These are phyloP conservation scores for Staphylotrichum longicolle DNA, from an alignment of 495 filamentous ascomycete genomes.

Conservation along the genomic window DNA sequence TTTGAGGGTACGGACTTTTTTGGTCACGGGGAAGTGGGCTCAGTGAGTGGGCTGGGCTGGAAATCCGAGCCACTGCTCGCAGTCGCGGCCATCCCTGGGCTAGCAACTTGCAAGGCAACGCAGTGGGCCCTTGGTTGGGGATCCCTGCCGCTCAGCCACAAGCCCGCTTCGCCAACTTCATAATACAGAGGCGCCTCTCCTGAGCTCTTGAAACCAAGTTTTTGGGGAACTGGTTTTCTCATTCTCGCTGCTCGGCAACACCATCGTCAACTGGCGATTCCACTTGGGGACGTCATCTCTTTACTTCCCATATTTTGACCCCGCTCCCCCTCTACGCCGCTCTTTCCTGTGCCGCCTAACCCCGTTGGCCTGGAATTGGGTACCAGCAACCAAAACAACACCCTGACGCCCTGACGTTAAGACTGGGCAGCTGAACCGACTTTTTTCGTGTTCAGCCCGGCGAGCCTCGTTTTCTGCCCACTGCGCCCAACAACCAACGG, in stretches of 20 bases:
- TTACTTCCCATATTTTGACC: neutral
- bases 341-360: constrained; percentile 13
- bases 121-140: constrained; percentile 14
- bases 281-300: neutral
- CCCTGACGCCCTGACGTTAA: neutral
- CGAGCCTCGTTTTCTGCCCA: constrained; percentile 1
- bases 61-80: constrained; percentile 23
- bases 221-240: constrained; percentile 22
- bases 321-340: neutral
- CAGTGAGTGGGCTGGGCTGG: neutral
- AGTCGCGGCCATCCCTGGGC: constrained; percentile 25
- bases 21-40: no score
- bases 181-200: constrained; percentile 25
- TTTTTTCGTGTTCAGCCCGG: constrained; percentile 12
- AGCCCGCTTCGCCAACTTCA: constrained; percentile 25
- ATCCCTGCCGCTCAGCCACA: constrained; percentile 34
- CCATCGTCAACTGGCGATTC: constrained; percentile 16
- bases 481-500: neutral
- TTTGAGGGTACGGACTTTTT: no score
- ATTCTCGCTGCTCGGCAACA: constrained; percentile 20
- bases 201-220: constrained; percentile 31
- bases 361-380: constrained; percentile 20
- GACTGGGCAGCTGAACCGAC: constrained; percentile 20
- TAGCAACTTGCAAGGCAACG: constrained; percentile 21
- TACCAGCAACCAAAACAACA: constrained; percentile 15